Base-by-base conservation (phyloP, 305 asterid genomes). In the Rubia peregrina region DNA sequence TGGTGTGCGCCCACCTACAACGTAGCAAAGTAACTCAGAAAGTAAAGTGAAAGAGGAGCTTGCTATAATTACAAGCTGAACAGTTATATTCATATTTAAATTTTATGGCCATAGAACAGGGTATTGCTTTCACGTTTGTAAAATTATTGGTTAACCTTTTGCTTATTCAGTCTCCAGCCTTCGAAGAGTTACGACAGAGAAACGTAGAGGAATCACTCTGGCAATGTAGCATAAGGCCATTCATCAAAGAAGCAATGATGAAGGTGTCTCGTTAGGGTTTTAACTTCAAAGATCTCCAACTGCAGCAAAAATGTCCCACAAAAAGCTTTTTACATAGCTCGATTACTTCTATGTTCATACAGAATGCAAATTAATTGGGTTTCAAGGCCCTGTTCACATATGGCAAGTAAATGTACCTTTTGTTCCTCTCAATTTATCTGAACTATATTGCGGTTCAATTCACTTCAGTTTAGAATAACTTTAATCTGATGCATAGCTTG, bases 241-340 rank as follows among this genome's bases (percentile, higher is more conserved):
- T 90, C 62, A 72, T 86, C n/a, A 95, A 92, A 83, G 98, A 92
- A 79, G 95, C 98, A 56, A 71, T 70, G 67, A 82, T 90, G 71
- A 96, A 87, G 82, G 98, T 92, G 66, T 87, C 98, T 4, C 76
- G 85, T 48, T 90, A 96, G 98, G 98, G 97, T 46, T 92, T 90
- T 75, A 79, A 81, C 81, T 87, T 88, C 61, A 48, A 24, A n/a
- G 98, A 92, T 81, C 86, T 92, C 73, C 89, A 84, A 81, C 80
- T 84, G 65, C 92, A 84, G 79, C 84, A 83, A 51, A 90, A 82
- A 67, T 88, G 93, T 71, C 74, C 77, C 9, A 79, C 87, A 30
- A 83, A 75, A 73, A 76, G 97, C 76, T 62, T 92, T 62, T 38
- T 90, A 71, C 80, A 9, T 92, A 96, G 96, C 87, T 90, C 36